Evolutionary conservation across 2,329 filamentous ascomycete species (phyloP), one percentile per base, ranked within the genome.

Genomic region (Exophiala oligosperma): DNA sequence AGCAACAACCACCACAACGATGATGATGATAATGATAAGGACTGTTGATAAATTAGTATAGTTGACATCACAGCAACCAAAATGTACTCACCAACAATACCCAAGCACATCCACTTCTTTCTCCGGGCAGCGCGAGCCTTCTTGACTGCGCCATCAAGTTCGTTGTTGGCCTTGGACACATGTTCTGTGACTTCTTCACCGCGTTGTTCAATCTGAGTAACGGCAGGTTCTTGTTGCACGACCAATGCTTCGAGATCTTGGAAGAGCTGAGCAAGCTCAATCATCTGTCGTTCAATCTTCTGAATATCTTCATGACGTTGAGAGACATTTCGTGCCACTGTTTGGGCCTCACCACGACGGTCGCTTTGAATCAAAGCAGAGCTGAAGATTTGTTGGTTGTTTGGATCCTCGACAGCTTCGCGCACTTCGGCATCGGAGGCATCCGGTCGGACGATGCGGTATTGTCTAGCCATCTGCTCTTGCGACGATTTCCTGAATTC

Each of bases 81-180:
- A 2, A 35, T 35, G 32, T 64, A 84, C 82, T 76, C 72, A 82
- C 79, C 77, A 67, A 81, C 77, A 69, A 97, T 91, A 69, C 88
- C 86, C 66, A 96, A 77, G 80, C 92, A 96, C 73, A 90, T 92
- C 92, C 92, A 97, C 89, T 97, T 97, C 91, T 95, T 96, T 79
- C 86, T 90, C 67, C 90, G 84, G 51, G 89, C 90, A 67, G 85
- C 84, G 72, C 88, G 82, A 7, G 93, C 93, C 66, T 90, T 96
- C 61, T 83, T 81, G 62, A 96, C 89, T 11, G 92, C 92, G n/a
- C 83, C 84, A 40, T 82, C 86, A 59, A 97, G 89, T 74, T 97
- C 86, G 63, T 85, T 83, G 70, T 94, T 97, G 64, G 88, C 93
- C 73, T 94, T 89, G 69, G 88, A 85, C 49, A 97, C 84, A 73